Percentiles rank a stretch among this genome's conserved stretches.
phyloP scores from a whole-genome alignment of 2,329 filamentous ascomycete species.

The Fusarium sp. region DNA sequence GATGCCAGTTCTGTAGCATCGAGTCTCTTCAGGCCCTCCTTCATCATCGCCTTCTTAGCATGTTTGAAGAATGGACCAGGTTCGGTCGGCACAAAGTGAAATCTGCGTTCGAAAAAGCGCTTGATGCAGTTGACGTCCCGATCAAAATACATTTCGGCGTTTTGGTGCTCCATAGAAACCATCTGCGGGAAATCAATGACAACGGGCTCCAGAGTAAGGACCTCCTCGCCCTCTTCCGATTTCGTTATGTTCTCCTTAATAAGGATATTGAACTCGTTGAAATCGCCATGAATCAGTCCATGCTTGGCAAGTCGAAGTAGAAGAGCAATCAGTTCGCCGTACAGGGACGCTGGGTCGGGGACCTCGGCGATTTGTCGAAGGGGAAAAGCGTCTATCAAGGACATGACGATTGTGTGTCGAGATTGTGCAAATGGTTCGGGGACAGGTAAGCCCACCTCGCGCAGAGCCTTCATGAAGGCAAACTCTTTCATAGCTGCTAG shows the following conservation, averaged over 20 bases:
- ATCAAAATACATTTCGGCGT: conserved; percentile 98
- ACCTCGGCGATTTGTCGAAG: conserved; percentile 88
- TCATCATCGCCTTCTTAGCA: conserved; percentile 77
- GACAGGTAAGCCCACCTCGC: conserved; percentile 87
- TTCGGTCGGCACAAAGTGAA: conserved; percentile 84
- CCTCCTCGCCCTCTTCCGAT: conserved; percentile 55
- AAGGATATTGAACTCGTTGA: conserved; percentile 99
- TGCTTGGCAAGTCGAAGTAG: conserved; percentile 85
- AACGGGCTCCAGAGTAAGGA: conserved; percentile 74
- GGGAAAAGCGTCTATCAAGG: conserved; percentile 89
- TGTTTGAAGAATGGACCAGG: conserved; percentile 88
- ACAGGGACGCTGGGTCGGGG: conserved; percentile 84
- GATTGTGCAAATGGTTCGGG: conserved; percentile 90
- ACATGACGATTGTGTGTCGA: conserved; percentile 96
- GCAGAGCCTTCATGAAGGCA: conserved; percentile 90
- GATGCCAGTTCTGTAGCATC: conserved; percentile 92
- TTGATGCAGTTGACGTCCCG: conserved; percentile 96
- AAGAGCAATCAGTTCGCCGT: conserved; percentile 88
- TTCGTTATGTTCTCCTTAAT: conserved; percentile 76
- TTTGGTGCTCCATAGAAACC: conserved; percentile 92
- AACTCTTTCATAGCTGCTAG: conserved; percentile 94
- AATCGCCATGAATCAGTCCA: conserved; percentile 96
- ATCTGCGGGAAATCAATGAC: conserved; percentile 99
- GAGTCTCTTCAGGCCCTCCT: conserved; percentile 74
- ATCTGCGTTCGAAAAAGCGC: conserved; percentile 89